A percentile compares a stretch with the other conserved stretches of the same genome.
Conservation (phyloP, 306 rosid species). For the Delonix regia region DNA sequence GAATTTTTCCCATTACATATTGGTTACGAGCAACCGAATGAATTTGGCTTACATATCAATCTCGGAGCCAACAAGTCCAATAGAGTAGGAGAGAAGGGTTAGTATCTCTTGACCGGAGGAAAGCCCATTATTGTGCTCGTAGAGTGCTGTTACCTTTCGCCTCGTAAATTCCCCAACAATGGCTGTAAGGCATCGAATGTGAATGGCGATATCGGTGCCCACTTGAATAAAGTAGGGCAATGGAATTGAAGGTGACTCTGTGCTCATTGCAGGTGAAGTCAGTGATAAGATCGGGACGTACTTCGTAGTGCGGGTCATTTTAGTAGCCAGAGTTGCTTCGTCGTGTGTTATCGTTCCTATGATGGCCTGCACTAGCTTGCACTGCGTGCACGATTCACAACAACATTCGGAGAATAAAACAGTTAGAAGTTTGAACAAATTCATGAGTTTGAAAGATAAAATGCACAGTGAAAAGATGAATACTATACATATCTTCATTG, state of each 20-base stretch:
- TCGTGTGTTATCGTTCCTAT: slow-evolving; percentile 50
- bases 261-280: slow-evolving; percentile 39
- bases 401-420: too few relatives aligned
- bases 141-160: slow-evolving; percentile 51
- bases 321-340: slow-evolving; percentile 52
- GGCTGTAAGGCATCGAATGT: slow-evolving; percentile 51
- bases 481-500: too few relatives aligned
- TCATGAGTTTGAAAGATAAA: too few relatives aligned
- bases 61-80: slow-evolving; percentile 44
- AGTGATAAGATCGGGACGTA: slow-evolving; percentile 54
- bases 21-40: too few relatives aligned
- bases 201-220: slow-evolving; percentile 39
- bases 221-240: slow-evolving; percentile 48
- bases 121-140: slow-evolving; percentile 37
- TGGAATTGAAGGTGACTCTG: slow-evolving; percentile 23
- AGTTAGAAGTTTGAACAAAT: too few relatives aligned
- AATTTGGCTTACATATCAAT: too few relatives aligned
- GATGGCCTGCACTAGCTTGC: slow-evolving; percentile 43
- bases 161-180: slow-evolving; percentile 52
- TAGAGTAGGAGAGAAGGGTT: slow-evolving; percentile 52
- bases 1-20: too few relatives aligned
- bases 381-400: slow-evolving; percentile 40
- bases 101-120: slow-evolving; percentile 29
- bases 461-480: too few relatives aligned
- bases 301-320: not conserved